phyloP scores from a whole-genome alignment of 805 yeast genomes.

The Ogataea pini region DNA sequence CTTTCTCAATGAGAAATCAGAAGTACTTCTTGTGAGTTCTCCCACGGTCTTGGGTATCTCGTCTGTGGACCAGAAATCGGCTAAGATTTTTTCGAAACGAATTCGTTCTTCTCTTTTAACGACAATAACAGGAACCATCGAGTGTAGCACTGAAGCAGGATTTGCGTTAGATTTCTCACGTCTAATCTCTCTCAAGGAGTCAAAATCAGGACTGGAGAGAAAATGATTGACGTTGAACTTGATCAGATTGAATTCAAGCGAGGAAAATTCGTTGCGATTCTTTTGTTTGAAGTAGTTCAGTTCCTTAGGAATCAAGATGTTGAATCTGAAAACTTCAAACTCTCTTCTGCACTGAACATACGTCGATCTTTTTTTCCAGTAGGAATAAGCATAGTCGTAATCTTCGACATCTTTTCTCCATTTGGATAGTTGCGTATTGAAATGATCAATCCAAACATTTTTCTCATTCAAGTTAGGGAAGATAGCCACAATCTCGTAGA shows the following conservation, averaged over 20 bases:
- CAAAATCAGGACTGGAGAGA: slow-evolving; percentile 9
- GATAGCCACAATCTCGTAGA: slow-evolving; percentile 47
- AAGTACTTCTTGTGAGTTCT: slow-evolving; percentile 20
- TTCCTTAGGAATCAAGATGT: slow-evolving; percentile 19
- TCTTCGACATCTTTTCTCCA: slow-evolving; percentile 36
- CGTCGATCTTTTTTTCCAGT: slow-evolving; percentile 19
- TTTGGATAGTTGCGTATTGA: slow-evolving; percentile 10
- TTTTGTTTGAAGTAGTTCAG: slow-evolving; percentile 12
- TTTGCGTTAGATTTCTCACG: slow-evolving; percentile 7
- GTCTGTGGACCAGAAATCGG: slow-evolving; percentile 37
- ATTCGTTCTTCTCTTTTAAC: slow-evolving; percentile 25
- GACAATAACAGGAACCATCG: slow-evolving; percentile 1
- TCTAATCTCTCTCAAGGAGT: slow-evolving; percentile 11
- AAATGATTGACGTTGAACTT: slow-evolving; percentile 22
- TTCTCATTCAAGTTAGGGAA: slow-evolving; percentile 38
- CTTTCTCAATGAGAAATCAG: slow-evolving; percentile 21
- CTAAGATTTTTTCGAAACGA: slow-evolving; percentile 31
- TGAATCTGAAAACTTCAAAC: slow-evolving; percentile 17
- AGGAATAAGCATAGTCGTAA: slow-evolving; percentile 32
- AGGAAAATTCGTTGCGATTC: slow-evolving; percentile 28
- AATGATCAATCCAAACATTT: slow-evolving; percentile 42
- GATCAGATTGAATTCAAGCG: slow-evolving; percentile 21
- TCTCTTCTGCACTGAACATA: slow-evolving; percentile 10
- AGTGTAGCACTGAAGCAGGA: not conserved
- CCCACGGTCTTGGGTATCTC: slow-evolving; percentile 24